Base-by-base conservation (phyloP, 2,329 filamentous ascomycete species). In the Plenodomus biglobosus region DNA sequence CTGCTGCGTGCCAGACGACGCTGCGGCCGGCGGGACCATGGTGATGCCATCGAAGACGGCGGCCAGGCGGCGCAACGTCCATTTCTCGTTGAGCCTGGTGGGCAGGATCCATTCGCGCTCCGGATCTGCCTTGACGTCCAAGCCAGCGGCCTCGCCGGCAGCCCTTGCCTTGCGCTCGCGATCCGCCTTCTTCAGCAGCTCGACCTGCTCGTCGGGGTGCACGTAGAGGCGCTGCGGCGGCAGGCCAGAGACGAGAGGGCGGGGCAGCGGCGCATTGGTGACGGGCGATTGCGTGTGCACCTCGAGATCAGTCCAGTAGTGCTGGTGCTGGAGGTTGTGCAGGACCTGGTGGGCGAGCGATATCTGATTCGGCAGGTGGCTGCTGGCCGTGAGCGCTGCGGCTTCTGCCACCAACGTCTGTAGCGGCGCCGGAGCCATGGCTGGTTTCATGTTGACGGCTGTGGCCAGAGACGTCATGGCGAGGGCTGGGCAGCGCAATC, bases 181-280 rank as follows among this genome's bases (percentile, higher is more conserved):
- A 37, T 79, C 73, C 16, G 73, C 82, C 22, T 79, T 77, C 57
- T 85, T 85, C 46, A 92, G 77, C 46, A 87, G 80, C 55, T 83
- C 84, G 56, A 89, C 84, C 73, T 92, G 89, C 73, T 92, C 88
- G 68, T 94, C 89, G 1, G 89, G 88, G 64, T 94, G 88, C 42
- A 88, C 77, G 70, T 94, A 92, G 36, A 91, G 78, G 38, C 85
- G 81, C 38, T 81, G 80, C 0, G 88, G 87, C 1, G 89, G 88
- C 3, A 92, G 73, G 20, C 89, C 89, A 18, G 83, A 85, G 47
- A 94, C 78, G 43, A 92, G 70, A 5, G 85, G 83, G 17, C 88
- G 80, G 1, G 80, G 74, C 8, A 84, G 76, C 10, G 61, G 64
- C 21, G 50, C 43, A 17, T 68, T 62, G 48, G 72, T 67, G 57